Evolutionary conservation across 75 land plant species (phyloP).

Genomic region (Isoetes taiwanensis): DNA sequence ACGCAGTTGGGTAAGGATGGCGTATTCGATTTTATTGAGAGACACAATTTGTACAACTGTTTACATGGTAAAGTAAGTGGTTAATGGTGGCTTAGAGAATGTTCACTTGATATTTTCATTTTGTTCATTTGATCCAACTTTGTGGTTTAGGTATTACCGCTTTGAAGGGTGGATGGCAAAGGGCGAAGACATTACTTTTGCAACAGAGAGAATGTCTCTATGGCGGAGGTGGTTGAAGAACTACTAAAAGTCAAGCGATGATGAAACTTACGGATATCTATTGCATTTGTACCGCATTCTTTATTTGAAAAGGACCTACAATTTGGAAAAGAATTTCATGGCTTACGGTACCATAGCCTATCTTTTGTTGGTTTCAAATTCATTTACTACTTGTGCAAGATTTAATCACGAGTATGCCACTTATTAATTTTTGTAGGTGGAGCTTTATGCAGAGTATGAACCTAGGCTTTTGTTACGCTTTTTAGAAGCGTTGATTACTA

Average conservation of each 20-base stretch:
- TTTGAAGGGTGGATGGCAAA: conserved; percentile 71
- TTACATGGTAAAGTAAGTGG: conserved; percentile 77
- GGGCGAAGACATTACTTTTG: conserved; percentile 56
- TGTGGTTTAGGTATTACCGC: conserved; percentile 59
- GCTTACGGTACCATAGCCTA: conserved; percentile 96
- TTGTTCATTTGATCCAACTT: not conserved
- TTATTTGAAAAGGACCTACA: conserved; percentile 62
- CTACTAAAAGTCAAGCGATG: conserved; percentile 31
- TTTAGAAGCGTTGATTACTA: conserved; percentile 88
- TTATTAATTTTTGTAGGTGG: conserved; percentile 41
- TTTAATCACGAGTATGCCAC: not conserved
- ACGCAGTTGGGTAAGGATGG: conserved; percentile 82
- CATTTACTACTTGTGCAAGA: not conserved
- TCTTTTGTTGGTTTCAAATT: too few species aligned
- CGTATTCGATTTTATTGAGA: conserved; percentile 79
- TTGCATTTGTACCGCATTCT: conserved; percentile 76
- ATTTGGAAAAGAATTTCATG: conserved; percentile 79
- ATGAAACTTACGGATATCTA: conserved; percentile 42
- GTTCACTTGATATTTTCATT: not conserved
- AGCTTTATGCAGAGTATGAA: conserved; percentile 96
- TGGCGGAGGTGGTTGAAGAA: conserved; percentile 68
- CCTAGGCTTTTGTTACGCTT: conserved; percentile 69
- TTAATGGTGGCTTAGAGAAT: too few species aligned
- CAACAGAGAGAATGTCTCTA: conserved; percentile 49
- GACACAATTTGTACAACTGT: conserved; percentile 54